phyloP scores from a whole-genome alignment of 805 yeast genomes.

The Candida oleophila region DNA sequence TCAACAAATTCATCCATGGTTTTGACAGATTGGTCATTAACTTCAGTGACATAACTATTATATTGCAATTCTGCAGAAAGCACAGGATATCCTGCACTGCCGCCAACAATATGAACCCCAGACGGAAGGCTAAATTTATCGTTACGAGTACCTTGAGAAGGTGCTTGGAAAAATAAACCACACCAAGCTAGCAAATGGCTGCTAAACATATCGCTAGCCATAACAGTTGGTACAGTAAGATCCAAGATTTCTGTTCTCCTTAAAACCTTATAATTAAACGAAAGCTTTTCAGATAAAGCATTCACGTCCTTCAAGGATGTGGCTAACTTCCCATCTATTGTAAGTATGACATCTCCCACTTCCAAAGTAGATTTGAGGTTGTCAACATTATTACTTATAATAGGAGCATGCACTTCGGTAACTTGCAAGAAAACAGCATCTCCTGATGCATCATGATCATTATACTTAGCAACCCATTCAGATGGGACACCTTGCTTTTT shows the following conservation, averaged over 20 bases:
- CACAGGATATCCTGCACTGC: constrained; percentile 82
- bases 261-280: constrained; percentile 60
- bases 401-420: constrained; percentile 51
- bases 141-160: constrained; percentile 94
- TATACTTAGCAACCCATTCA: constrained; percentile 72
- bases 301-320: constrained; percentile 67
- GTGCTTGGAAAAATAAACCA: constrained; percentile 78
- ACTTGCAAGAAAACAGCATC: constrained; percentile 76
- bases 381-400: background rate
- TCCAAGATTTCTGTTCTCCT: constrained; percentile 67
- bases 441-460: constrained; percentile 59
- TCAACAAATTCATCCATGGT: constrained; percentile 65
- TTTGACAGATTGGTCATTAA: constrained; percentile 72
- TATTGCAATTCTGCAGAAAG: constrained; percentile 74
- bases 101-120: constrained; percentile 75
- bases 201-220: constrained; percentile 57
- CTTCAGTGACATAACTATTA: constrained; percentile 85
- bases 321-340: constrained; percentile 64
- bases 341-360: constrained; percentile 75
- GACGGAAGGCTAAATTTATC: constrained; percentile 75
- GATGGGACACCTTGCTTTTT: constrained; percentile 87
- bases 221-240: constrained; percentile 62
- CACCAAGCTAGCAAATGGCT: constrained; percentile 75
- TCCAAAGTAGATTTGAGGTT: constrained; percentile 35
- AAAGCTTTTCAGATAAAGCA: constrained; percentile 41